Conservation (phyloP, 257 asterid genomes). For the Solanum rostratum region DNA sequence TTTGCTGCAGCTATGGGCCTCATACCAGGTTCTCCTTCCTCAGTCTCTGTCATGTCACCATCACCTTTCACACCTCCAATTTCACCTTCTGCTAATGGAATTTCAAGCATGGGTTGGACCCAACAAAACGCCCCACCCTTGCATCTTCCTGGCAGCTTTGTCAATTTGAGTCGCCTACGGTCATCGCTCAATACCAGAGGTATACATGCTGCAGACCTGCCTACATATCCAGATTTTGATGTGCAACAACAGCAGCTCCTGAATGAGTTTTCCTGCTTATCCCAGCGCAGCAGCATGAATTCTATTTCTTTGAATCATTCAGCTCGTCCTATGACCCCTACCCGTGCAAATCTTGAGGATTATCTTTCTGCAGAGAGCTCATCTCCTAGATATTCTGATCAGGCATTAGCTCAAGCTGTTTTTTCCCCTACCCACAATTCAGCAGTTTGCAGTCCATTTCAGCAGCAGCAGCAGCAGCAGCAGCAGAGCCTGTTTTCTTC, state of each 20-base stretch:
- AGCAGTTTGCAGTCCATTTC: conserved; percentile 48
- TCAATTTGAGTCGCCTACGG: conserved; percentile 62
- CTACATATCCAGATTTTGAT: conserved; percentile 32
- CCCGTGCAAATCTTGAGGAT: conserved; percentile 63
- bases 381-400: conserved; percentile 62
- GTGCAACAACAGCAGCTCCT: conserved; percentile 36
- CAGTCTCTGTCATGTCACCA: conserved; percentile 37
- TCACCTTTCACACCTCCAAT: conserved; percentile 62
- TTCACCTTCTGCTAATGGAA: conserved; percentile 54
- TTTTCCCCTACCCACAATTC: conserved; percentile 62
- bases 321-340: conserved; percentile 30
- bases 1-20: conserved; percentile 38
- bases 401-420: conserved; percentile 28
- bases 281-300: conserved; percentile 17
- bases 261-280: conserved; percentile 30
- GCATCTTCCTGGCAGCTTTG: conserved; percentile 63
- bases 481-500: conserved; percentile 61
- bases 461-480: conserved; percentile 63
- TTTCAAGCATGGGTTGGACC: conserved; percentile 46
- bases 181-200: conserved; percentile 61
- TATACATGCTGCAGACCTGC: conserved; percentile 31
- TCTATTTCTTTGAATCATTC: conserved; percentile 30
- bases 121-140: conserved; percentile 56
- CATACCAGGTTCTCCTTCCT: conserved; percentile 56
- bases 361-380: conserved; percentile 45